Percentiles rank a stretch among this genome's conserved stretches.
These are phyloP conservation scores for Babesia bigemina DNA, from an alignment of 169 alveolate genomes.

Conservation along the genomic window DNA sequence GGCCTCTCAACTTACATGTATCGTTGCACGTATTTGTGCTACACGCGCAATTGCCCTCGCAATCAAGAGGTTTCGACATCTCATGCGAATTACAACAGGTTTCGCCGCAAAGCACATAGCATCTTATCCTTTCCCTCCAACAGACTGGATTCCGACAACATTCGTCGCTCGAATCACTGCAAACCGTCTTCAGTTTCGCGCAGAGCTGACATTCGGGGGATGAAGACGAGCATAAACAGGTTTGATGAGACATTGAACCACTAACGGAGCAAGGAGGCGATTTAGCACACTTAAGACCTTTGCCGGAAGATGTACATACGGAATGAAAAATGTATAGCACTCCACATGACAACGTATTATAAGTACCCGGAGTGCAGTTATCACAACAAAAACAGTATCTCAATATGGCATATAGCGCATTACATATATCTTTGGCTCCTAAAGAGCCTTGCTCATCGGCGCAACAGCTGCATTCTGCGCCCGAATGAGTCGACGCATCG, in stretches of 20 bases:
- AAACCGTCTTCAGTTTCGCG: not conserved
- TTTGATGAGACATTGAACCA: not conserved
- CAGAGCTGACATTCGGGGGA: not conserved
- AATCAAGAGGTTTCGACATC: not conserved
- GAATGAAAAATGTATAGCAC: not conserved
- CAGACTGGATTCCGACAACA: not conserved
- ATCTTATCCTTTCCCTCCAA: conserved; percentile 3
- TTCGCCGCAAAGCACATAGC: conserved; percentile 15
- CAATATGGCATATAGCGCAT: not conserved
- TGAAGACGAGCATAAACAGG: too few species aligned
- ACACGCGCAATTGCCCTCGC: not conserved
- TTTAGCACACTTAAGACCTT: not conserved
- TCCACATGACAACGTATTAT: not conserved
- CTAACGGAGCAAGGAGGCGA: not conserved
- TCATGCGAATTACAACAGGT: not conserved
- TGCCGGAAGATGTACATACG: too few species aligned
- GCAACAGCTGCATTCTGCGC: not conserved
- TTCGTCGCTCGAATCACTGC: not conserved
- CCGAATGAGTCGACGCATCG: too few species aligned
- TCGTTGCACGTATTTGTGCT: not conserved
- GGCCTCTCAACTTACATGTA: not conserved
- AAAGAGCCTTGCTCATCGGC: not conserved
- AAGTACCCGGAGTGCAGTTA: not conserved
- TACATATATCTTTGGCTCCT: too few species aligned
- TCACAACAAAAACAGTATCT: conserved; percentile 7